Evolutionary conservation across 164 flowering plant species (phyloP), one percentile per base, ranked within the genome.

Genomic region (Amborella trichopoda): DNA sequence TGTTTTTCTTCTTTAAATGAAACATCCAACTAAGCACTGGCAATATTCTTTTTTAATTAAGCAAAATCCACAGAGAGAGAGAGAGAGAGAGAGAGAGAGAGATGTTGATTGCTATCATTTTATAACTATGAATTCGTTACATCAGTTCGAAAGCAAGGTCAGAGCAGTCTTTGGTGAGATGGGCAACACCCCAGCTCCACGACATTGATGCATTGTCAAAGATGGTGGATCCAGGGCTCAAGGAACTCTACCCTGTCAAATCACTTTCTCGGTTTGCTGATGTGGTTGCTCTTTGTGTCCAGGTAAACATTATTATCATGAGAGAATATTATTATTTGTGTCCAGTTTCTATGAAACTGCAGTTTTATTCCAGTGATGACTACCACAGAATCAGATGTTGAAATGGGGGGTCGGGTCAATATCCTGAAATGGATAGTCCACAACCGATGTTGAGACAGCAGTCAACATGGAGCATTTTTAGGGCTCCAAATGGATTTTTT

Each of bases 101-200:
- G n/a, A n/a, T n/a, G n/a, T n/a, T n/a, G n/a, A n/a, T n/a, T n/a
- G n/a, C n/a, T n/a, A n/a, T n/a, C n/a, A n/a, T n/a, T n/a, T 32
- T 10, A 10, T 32, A 32, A 32, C 36, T 32, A 32, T 32, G n/a
- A 32, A 32, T n/a, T 32, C 36, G 14, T 30, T 16, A 16, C 21
- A 16, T 19, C 79, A 93, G 99, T 72, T 69, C 89, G 32, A 80
- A 80, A 64, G 60, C 80, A 48, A 74, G 99, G 58, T 61, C 72
- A 13, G 99, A 93, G 55, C 99, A 93, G 54, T 83, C 95, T 36
- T 68, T 93, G 69, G 95, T 93, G 61, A 74, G 94, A 48, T 93
- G 99, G 99, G 94, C 94, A 19, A 73, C 95, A 19, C 99, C 99
- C 50, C 99, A 88, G 71, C 96, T 93, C 49, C 99, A 93, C 56